These are phyloP conservation scores for Diplodia mutila DNA, from an alignment of 2,329 filamentous ascomycete species.

Conservation along the genomic window DNA sequence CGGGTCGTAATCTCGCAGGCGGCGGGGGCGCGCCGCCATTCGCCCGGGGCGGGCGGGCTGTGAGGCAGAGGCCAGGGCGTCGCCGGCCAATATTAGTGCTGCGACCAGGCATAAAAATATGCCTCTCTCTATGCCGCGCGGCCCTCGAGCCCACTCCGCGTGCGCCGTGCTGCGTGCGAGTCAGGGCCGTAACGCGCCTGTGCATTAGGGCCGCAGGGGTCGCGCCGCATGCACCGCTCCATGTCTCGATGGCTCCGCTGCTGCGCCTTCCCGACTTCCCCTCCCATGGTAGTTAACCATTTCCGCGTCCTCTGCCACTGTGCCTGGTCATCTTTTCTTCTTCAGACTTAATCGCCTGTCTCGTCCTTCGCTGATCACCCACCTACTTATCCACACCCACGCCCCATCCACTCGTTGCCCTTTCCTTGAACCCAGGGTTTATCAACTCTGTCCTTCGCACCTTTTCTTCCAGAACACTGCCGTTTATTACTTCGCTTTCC, in stretches of 20 bases:
- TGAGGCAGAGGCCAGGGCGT: constrained; percentile 15
- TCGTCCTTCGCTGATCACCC: constrained; percentile 45
- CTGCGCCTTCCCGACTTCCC: constrained; percentile 40
- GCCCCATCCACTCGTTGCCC: constrained; percentile 41
- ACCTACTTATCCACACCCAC: constrained; percentile 45
- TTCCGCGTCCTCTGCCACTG: constrained; percentile 43
- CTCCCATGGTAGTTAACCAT: constrained; percentile 34
- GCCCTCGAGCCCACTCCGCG: constrained; percentile 32
- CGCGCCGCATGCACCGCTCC: constrained; percentile 36
- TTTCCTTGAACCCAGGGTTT: constrained; percentile 45
- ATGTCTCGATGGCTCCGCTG: constrained; percentile 41
- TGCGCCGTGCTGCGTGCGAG: constrained; percentile 25
- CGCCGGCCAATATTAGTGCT: constrained; percentile 36
- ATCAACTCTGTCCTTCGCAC: constrained; percentile 48
- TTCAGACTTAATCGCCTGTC: constrained; percentile 43
- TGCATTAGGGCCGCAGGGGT: constrained; percentile 34
- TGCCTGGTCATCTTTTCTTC: constrained; percentile 50
- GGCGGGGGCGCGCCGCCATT: constrained; percentile 21
- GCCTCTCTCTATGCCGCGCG: constrained; percentile 37
- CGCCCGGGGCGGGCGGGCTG: constrained; percentile 22
- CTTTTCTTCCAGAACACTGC: constrained; percentile 37
- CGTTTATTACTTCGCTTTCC: constrained; percentile 39
- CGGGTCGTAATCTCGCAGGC: constrained; percentile 28
- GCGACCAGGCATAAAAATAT: constrained; percentile 39
- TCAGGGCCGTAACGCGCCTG: constrained; percentile 25